Percentiles rank a stretch among this genome's conserved stretches.
Conservation (phyloP, 2,329 filamentous ascomycete species). For the Aphanocladium album region DNA sequence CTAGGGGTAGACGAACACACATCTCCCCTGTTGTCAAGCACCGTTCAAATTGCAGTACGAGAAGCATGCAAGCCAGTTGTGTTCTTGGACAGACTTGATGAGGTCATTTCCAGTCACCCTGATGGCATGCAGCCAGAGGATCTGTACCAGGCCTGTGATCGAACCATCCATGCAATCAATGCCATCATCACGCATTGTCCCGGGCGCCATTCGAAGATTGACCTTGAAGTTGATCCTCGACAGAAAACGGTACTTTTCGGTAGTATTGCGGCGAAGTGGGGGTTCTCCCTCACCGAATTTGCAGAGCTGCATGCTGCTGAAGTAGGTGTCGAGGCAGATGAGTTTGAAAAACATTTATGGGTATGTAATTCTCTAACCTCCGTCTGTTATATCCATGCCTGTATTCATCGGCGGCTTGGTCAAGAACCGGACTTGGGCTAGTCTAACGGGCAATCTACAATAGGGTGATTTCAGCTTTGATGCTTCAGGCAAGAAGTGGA, state of each 20-base stretch:
- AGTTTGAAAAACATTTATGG: slow-evolving; percentile 99
- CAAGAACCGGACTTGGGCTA: neutral
- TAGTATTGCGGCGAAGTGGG: slow-evolving; percentile 51
- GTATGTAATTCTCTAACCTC: slow-evolving; percentile 41
- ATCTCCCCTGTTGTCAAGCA: neutral
- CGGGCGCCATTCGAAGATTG: neutral
- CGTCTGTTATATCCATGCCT: no score
- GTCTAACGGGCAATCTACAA: neutral
- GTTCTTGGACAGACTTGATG: neutral
- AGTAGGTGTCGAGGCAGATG: slow-evolving; percentile 98
- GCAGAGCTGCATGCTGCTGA: slow-evolving; percentile 96
- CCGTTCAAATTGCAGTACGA: neutral
- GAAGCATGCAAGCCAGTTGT: neutral
- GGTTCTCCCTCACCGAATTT: slow-evolving; percentile 98
- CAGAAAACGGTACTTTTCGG: neutral
- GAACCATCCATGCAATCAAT: neutral
- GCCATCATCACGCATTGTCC: neutral
- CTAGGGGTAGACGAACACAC: neutral
- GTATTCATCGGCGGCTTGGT: no score
- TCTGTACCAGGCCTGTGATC: neutral
- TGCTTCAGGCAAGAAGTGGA: slow-evolving; percentile 99
- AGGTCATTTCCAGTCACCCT: neutral
- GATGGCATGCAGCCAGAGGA: neutral
- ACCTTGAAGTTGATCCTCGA: neutral
- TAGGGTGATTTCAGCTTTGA: slow-evolving; percentile 98